Evolutionary conservation across 139 green algal species (phyloP).

Genomic region (Ettlia oleoabundans): DNA sequence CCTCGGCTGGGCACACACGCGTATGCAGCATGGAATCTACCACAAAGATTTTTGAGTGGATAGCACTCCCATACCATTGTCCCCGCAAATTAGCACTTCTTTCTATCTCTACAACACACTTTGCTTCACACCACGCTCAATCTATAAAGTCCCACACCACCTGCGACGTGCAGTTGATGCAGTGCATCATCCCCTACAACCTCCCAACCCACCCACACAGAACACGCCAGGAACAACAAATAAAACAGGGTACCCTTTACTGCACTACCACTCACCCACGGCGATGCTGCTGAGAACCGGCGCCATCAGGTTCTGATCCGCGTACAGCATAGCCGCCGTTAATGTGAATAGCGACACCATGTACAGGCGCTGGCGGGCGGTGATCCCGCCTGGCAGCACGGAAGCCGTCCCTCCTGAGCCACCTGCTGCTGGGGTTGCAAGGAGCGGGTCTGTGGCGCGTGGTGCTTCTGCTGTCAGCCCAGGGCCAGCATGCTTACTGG

Average conservation of each 20-base stretch:
- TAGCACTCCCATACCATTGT: no score
- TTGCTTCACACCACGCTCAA: no score
- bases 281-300: neutral
- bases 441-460: constrained; percentile 9
- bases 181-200: no score
- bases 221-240: neutral
- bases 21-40: no score
- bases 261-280: neutral
- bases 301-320: constrained; percentile 88
- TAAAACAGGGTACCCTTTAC: neutral
- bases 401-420: neutral
- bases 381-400: constrained; percentile 22
- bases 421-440: neutral
- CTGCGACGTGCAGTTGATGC: no score
- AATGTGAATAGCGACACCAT: constrained; percentile 78
- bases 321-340: constrained; percentile 79
- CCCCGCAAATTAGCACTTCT: no score
- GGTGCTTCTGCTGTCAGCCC: no score
- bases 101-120: no score
- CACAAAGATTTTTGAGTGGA: no score
- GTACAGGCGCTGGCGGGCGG: constrained; percentile 38
- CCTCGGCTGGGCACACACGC: no score
- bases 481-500: neutral
- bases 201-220: no score
- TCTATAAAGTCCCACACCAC: no score